These are phyloP conservation scores for Blastobotrys arbuscula DNA, from an alignment of 1,139 yeast genomes.

Conservation along the genomic window DNA sequence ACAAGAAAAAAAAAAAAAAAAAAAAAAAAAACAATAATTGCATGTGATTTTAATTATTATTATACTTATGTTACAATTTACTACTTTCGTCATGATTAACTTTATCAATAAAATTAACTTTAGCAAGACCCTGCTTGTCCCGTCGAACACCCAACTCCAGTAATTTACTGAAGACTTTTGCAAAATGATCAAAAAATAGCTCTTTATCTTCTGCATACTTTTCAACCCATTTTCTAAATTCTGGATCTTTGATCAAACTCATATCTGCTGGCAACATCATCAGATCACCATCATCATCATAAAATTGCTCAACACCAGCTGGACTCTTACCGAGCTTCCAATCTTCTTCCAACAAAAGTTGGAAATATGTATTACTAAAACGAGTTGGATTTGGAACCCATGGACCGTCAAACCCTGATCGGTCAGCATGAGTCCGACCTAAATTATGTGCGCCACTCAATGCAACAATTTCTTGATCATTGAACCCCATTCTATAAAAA, in stretches of 20 bases:
- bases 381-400: conserved; percentile 90
- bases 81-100: conserved; percentile 19
- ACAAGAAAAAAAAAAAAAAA: not conserved
- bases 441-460: conserved; percentile 68
- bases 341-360: conserved; percentile 59
- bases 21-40: not conserved
- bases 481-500: conserved; percentile 68
- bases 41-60: not conserved
- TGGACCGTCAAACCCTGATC: conserved; percentile 80
- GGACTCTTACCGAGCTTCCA: conserved; percentile 63
- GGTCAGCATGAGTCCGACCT: conserved; percentile 56
- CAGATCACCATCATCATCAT: conserved; percentile 55
- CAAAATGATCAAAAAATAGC: conserved; percentile 48
- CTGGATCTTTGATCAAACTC: conserved; percentile 47
- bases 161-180: conserved; percentile 48
- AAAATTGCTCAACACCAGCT: conserved; percentile 65
- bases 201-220: conserved; percentile 51
- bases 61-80: conserved; percentile 18
- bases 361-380: conserved; percentile 53
- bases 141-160: conserved; percentile 52
- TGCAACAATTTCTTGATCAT: conserved; percentile 80
- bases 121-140: conserved; percentile 31
- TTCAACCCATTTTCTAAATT: conserved; percentile 47
- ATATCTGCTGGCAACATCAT: conserved; percentile 64
- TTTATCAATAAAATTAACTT: conserved; percentile 26